phyloP scores from a whole-genome alignment of 169 alveolate species.

The Eimeria acervulina region DNA sequence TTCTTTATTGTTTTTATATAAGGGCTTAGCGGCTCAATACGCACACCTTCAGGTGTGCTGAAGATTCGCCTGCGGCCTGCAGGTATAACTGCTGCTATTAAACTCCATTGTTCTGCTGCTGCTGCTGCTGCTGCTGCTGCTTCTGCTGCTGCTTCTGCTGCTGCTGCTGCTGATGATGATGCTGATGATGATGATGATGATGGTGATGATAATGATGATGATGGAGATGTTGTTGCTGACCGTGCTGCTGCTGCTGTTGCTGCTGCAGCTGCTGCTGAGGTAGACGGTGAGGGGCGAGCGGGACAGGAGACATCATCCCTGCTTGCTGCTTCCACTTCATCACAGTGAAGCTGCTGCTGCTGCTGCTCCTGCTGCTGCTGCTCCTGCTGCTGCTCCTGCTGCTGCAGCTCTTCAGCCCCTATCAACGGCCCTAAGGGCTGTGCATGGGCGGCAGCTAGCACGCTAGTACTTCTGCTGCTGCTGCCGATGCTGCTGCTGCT shows the following conservation, averaged over 20 bases:
- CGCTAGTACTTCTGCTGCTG: too few relatives aligned
- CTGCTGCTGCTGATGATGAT: conserved; percentile 4
- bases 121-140: conserved; percentile 27
- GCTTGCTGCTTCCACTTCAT: neutral
- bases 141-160: conserved; percentile 7
- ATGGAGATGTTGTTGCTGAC: too few relatives aligned
- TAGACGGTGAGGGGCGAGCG: neutral
- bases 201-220: too few relatives aligned
- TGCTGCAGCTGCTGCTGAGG: neutral
- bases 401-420: too few relatives aligned
- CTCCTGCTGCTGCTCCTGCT: neutral
- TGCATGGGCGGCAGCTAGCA: too few relatives aligned
- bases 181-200: too few relatives aligned
- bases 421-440: too few relatives aligned
- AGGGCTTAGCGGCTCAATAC: neutral
- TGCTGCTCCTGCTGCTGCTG: conserved; percentile 52
- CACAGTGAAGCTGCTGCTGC: conserved; percentile 39
- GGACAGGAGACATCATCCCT: neutral
- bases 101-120: neutral
- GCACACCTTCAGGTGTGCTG: neutral
- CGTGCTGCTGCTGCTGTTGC: conserved; percentile 15
- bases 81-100: conserved; percentile 25
- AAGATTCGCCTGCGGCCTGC: neutral
- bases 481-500: too few relatives aligned
- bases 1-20: neutral